A percentile compares a stretch with the other conserved stretches of the same genome.
Evolutionary conservation across 768 basidiomycete species (phyloP).

Genomic region (Lentinus brumalis): DNA sequence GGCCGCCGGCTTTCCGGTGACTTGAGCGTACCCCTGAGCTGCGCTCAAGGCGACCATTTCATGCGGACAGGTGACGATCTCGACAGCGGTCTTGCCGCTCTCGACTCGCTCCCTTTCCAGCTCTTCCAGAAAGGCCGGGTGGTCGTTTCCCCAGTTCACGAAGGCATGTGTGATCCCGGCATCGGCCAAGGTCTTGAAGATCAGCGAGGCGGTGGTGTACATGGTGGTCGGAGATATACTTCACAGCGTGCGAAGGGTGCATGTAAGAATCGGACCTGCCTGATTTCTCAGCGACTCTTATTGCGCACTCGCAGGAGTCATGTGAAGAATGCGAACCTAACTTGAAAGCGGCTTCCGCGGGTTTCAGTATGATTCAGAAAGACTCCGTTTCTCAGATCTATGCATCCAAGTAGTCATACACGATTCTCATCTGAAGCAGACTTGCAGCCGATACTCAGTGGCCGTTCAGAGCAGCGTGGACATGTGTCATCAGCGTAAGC

Average conservation of each 20-base stretch:
- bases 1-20: constrained; percentile 64
- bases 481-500: too few relatives aligned
- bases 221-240: not conserved
- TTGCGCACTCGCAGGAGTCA: not conserved
- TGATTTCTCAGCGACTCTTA: not conserved
- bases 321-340: too few relatives aligned
- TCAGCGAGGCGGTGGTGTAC: constrained; percentile 62
- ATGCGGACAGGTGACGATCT: constrained; percentile 69
- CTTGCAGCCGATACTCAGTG: too few relatives aligned
- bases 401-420: too few relatives aligned
- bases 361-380: too few relatives aligned
- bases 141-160: constrained; percentile 79
- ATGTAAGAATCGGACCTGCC: not conserved
- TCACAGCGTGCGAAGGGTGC: too few relatives aligned
- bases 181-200: constrained; percentile 54
- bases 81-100: constrained; percentile 41
- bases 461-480: too few relatives aligned
- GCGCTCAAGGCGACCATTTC: constrained; percentile 78
- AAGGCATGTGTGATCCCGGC: constrained; percentile 69
- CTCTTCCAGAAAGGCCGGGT: constrained; percentile 74
- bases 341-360: too few relatives aligned
- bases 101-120: constrained; percentile 55
- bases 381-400: too few relatives aligned
- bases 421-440: too few relatives aligned
- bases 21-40: constrained; percentile 72